phyloP scores from a whole-genome alignment of 352 stramenopile genomes.

The Phytopythium sindhum region DNA sequence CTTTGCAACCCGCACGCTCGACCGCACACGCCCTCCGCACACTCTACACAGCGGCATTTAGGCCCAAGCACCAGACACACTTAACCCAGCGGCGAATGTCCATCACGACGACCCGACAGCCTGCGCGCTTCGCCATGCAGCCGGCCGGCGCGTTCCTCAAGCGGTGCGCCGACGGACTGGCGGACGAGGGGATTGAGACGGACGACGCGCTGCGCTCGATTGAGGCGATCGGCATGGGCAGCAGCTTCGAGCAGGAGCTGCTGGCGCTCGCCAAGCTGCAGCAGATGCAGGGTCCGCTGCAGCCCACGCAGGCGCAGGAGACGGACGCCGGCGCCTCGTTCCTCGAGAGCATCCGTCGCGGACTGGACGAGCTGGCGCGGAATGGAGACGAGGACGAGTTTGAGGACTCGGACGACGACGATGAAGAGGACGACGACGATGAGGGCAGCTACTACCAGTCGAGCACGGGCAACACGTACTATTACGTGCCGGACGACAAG shows the following conservation, averaged over 20 bases:
- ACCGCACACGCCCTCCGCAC: not conserved
- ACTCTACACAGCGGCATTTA: too few species aligned
- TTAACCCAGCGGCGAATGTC: not conserved
- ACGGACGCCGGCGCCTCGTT: conserved; percentile 15
- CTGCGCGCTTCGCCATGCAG: conserved; percentile 14
- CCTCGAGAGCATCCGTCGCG: conserved; percentile 27
- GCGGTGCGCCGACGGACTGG: conserved; percentile 1
- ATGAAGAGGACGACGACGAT: conserved; percentile 22
- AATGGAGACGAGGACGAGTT: not conserved
- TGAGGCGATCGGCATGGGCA: not conserved
- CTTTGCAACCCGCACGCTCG: not conserved
- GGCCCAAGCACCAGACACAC: too few species aligned
- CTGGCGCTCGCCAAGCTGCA: conserved; percentile 8
- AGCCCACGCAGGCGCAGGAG: not conserved
- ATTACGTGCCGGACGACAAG: conserved; percentile 35
- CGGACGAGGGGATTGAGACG: conserved; percentile 15
- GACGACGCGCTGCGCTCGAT: conserved; percentile 7
- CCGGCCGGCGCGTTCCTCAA: conserved; percentile 32
- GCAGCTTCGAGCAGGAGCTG: conserved; percentile 9
- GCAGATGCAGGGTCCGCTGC: not conserved
- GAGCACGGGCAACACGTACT: conserved; percentile 33
- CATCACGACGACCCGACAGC: not conserved
- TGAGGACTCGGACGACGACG: conserved; percentile 17
- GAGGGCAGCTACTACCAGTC: conserved; percentile 30
- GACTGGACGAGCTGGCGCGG: conserved; percentile 20